Evolutionary conservation across 2,329 filamentous ascomycete species (phyloP).

Genomic region (Neurospora crassa): DNA sequence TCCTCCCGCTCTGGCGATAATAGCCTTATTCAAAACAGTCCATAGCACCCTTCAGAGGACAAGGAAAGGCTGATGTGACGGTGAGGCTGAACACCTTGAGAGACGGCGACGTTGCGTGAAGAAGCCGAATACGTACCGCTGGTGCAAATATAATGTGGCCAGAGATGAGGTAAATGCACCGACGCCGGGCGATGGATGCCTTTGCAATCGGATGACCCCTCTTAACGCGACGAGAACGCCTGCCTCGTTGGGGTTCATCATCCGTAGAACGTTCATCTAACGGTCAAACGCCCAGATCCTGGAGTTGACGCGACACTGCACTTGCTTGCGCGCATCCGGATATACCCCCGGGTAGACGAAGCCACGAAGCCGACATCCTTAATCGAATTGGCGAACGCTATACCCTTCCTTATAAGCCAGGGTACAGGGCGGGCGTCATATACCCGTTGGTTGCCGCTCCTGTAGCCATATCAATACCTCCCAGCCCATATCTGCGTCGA

Average conservation of each 20-base stretch:
- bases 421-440: not conserved
- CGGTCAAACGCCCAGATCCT: not conserved
- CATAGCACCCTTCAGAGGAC: not conserved
- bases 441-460: not conserved
- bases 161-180: not conserved
- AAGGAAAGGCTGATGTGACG: not conserved
- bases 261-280: not conserved
- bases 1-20: not conserved
- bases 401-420: not conserved
- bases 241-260: not conserved
- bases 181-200: not conserved
- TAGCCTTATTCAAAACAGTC: not conserved
- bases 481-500: slow-evolving; percentile 3
- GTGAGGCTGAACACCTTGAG: not conserved
- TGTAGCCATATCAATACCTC: not conserved
- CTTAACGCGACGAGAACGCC: not conserved
- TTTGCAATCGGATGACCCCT: not conserved
- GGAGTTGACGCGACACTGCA: slow-evolving; percentile 1
- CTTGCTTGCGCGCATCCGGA: slow-evolving; percentile 3
- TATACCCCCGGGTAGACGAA: not conserved
- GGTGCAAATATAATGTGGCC: not conserved
- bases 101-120: not conserved
- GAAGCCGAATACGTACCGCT: not conserved
- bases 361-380: not conserved
- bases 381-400: not conserved